Evolutionary conservation across 805 yeast species (phyloP).

Genomic region (Candida glaebosa): DNA sequence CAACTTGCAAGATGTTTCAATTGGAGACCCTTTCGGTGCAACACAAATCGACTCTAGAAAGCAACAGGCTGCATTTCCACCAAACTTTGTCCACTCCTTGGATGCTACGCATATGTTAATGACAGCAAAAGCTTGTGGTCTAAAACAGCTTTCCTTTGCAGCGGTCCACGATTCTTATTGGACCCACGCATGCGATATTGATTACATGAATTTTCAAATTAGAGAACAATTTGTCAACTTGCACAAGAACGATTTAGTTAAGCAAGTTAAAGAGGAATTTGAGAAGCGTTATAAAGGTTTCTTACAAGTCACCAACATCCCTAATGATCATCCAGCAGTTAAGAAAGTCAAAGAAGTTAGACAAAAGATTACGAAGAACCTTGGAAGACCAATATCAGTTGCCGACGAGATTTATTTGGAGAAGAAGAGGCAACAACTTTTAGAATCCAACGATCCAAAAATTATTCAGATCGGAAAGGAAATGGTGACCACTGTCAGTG

Average conservation of each 20-base stretch:
- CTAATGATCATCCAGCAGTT: constrained; percentile 50
- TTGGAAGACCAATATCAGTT: constrained; percentile 56
- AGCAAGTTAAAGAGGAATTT: constrained; percentile 71
- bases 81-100: constrained; percentile 89
- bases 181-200: constrained; percentile 91
- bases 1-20: constrained; percentile 80
- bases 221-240: constrained; percentile 77
- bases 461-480: constrained; percentile 46
- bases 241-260: constrained; percentile 72
- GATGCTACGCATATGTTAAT: constrained; percentile 97
- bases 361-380: constrained; percentile 41
- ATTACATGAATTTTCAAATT: constrained; percentile 61
- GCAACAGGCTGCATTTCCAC: constrained; percentile 92
- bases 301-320: constrained; percentile 57
- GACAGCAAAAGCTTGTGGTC: constrained; percentile 77
- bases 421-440: constrained; percentile 52
- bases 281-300: constrained; percentile 73
- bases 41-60: constrained; percentile 83
- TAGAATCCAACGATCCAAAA: constrained; percentile 50
- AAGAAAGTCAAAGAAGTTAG: constrained; percentile 47
- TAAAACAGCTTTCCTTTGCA: constrained; percentile 69
- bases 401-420: constrained; percentile 76
- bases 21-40: constrained; percentile 82
- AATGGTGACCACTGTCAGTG: constrained; percentile 69
- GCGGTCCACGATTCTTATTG: constrained; percentile 97